phyloP scores from a whole-genome alignment of 441 rosid genomes.

The Gossypium lobatum region DNA sequence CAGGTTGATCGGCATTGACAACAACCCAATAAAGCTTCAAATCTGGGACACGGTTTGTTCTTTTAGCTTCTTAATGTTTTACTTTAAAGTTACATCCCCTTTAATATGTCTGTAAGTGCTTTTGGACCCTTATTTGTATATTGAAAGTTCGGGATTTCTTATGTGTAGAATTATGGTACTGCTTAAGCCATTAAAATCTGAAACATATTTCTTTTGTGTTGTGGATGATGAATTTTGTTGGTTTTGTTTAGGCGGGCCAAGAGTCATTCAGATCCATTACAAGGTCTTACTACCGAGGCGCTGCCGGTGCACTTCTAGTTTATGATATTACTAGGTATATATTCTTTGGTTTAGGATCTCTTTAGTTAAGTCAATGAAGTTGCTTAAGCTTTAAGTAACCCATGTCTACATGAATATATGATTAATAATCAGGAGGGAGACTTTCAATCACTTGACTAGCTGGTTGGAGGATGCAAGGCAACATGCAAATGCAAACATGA shows the following conservation, averaged over 20 bases:
- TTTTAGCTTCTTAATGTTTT: neutral
- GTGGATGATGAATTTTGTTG: conserved; percentile 6
- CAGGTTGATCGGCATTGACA: conserved; percentile 25
- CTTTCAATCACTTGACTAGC: conserved; percentile 50
- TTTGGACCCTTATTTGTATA: neutral
- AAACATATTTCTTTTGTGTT: neutral
- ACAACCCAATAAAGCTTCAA: conserved; percentile 29
- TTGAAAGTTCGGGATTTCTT: neutral
- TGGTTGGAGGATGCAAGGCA: conserved; percentile 61
- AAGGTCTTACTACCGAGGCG: conserved; percentile 29
- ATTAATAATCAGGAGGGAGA: conserved; percentile 36
- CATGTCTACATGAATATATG: neutral
- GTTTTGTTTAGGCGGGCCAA: conserved; percentile 25
- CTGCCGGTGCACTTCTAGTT: conserved; percentile 32
- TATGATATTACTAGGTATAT: conserved; percentile 29
- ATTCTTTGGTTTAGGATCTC: neutral
- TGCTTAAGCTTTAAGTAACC: neutral
- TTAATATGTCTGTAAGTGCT: neutral
- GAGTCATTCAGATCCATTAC: conserved; percentile 33
- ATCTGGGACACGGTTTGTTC: conserved; percentile 31
- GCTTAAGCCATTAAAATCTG: neutral
- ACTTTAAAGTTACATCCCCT: neutral
- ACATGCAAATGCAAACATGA: conserved; percentile 56
- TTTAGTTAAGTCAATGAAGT: neutral
- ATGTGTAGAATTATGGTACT: neutral